Conservation (phyloP, 2,329 filamentous ascomycete species). For the Alternaria consortialis region DNA sequence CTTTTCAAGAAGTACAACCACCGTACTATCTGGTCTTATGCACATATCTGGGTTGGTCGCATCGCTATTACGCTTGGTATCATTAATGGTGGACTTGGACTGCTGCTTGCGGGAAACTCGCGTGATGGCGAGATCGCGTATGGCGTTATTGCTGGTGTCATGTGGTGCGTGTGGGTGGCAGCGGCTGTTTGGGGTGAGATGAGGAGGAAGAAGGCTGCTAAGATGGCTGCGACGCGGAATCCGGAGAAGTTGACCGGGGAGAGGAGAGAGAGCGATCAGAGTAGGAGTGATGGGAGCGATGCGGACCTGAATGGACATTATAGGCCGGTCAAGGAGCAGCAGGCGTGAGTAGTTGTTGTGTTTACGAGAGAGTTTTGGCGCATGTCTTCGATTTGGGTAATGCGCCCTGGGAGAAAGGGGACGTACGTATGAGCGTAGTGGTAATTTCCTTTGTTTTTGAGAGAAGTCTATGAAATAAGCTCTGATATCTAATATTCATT, state of each 20-base stretch:
- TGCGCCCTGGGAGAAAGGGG: too few species aligned
- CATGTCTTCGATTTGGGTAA: too few species aligned
- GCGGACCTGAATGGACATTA: neutral
- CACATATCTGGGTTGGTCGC: conserved; percentile 65
- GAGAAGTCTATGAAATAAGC: too few species aligned
- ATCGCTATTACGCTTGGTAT: conserved; percentile 61
- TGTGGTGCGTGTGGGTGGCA: conserved; percentile 52
- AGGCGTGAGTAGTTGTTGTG: neutral
- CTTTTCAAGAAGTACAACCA: conserved; percentile 58
- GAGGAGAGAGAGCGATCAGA: neutral
- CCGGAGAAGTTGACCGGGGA: neutral
- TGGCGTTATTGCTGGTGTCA: conserved; percentile 58
- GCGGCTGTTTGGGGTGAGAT: conserved; percentile 41
- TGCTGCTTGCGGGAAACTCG: conserved; percentile 56
- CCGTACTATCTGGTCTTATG: conserved; percentile 58
- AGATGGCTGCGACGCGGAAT: neutral
- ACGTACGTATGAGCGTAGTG: too few species aligned
- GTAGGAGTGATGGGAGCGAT: neutral
- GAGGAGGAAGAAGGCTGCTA: conserved; percentile 25
- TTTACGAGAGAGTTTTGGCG: too few species aligned
- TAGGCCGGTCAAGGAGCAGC: neutral
- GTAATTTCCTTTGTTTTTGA: too few species aligned
- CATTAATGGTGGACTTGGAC: conserved; percentile 66
- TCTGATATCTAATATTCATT: too few species aligned
- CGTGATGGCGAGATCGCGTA: conserved; percentile 56